These are phyloP conservation scores for Heimioporus sp. DNA, from an alignment of 768 basidiomycete genomes.

Conservation along the genomic window DNA sequence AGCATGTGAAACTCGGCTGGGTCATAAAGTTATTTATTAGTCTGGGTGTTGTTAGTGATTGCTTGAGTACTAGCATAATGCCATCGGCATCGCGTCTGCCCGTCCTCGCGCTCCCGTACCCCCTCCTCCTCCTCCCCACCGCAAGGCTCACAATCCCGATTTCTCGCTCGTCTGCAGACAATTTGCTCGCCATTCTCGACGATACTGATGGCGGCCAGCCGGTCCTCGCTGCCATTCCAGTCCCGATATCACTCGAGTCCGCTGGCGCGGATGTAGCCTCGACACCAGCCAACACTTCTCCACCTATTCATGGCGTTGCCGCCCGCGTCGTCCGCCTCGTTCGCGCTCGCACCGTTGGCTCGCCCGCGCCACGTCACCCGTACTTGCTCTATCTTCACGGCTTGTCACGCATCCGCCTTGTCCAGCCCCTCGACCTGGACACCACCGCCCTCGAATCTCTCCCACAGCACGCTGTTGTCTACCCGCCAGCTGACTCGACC, in stretches of 20 bases:
- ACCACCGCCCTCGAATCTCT: constrained; percentile 31
- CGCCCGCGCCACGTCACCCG: constrained; percentile 44
- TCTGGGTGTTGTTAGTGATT: background rate
- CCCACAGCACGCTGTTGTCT: constrained; percentile 44
- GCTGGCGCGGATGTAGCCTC: too few relatives aligned
- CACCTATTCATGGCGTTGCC: constrained; percentile 63
- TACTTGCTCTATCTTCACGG: constrained; percentile 75
- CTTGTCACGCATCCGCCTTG: constrained; percentile 60
- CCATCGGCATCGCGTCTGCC: constrained; percentile 47
- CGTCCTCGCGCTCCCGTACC: constrained; percentile 67
- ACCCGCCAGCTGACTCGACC: constrained; percentile 38
- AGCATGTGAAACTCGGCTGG: too few relatives aligned
- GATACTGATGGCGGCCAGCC: constrained; percentile 63
- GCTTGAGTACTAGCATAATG: constrained; percentile 14
- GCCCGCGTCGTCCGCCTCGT: constrained; percentile 71
- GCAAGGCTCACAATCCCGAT: constrained; percentile 69
- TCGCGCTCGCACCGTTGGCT: constrained; percentile 47
- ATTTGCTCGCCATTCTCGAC: constrained; percentile 63
- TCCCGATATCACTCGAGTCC: constrained; percentile 3
- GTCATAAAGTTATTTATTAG: background rate
- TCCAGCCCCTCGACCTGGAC: constrained; percentile 35
- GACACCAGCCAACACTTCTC: constrained; percentile 9
- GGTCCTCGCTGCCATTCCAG: constrained; percentile 65
- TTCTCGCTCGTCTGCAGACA: constrained; percentile 57
- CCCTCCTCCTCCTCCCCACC: constrained; percentile 72